Base-by-base conservation (phyloP, 2,329 filamentous ascomycete species). In the Aureobasidium melanogenum region DNA sequence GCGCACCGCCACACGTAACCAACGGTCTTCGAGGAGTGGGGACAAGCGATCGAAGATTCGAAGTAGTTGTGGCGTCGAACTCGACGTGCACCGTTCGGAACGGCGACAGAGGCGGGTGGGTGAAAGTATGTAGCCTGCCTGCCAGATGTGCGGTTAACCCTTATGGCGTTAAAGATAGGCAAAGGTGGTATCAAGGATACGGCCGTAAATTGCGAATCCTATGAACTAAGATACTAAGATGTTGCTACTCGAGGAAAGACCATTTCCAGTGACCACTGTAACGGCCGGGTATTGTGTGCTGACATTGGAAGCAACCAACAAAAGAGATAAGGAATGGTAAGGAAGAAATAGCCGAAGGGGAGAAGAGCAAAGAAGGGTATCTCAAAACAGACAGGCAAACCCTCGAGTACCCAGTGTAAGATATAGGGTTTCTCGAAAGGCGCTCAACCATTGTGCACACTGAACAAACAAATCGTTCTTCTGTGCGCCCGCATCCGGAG, bases 311-410 rank as follows among this genome's bases (percentile, higher is more conserved):
- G 15, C 6, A 28, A 22, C 34, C 15, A 17, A 57, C 39, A 47
- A 47, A 46, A 7, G 44, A 48, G 34, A 59, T 5, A 59, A 24
- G 43, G 24, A 15, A 30, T 26, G 19, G n/a, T 3, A 59, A 39
- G 19, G 8, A 43, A 24, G 30, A 36, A 30, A 36, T 19, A 58
- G 15, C n/a, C 26, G 24, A 44, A 19, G n/a, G 8, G n/a, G 5
- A 58, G 24, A 56, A 24, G 50, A 47, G 43, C 56, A 59, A 59
- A 50, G 43, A 50, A 59, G 56, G 56, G 56, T 59, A 59, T 59
- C 43, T 59, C 44, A 41, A 59, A 59, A 59, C 56, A 59, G 44
- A 57, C 54, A 26, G 41, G 30, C 39, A 47, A 43, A 36, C 41
- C 54, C 54, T 47, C 38, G 52, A 44, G 39, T 39, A 44, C 39